Evolutionary conservation across 176 grass and related monocot genomes (phyloP), one percentile per base, ranked within the genome.

Genomic region (Secale cereale): DNA sequence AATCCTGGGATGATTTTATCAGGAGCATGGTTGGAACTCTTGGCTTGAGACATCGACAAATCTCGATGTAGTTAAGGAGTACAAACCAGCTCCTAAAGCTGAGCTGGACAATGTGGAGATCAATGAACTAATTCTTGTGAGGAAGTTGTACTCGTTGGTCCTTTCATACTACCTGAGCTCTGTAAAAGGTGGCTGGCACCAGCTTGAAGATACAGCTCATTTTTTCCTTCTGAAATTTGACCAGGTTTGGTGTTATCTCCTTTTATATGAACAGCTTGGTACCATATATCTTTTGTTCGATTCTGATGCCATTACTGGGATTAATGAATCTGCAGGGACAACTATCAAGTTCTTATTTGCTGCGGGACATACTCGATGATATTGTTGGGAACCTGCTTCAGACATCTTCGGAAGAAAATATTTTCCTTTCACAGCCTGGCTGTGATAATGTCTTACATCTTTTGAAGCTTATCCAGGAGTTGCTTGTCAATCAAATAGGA

Each of bases 111-210:
- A 80, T 85, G 52, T 78, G 87, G 79, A 90, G 48, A 80, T 70
- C 35, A 72, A 81, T 79, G 95, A 98, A 78, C 70, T 91, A 72
- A 87, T 90, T 78, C 92, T 98, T 35, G 85, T 84, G 78, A 94
- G 89, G 90, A 94, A 91, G 67, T 82, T 98, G 83, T 98, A 98
- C 81, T 90, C 91, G 0, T 76, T 94, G 57, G 89, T 93, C 71
- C 92, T 98, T 70, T 91, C 87, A 31, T 92, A 95, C 67, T 98
- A 87, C 87, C 66, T 98, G 69, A 93, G 85, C 76, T 95, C 91
- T 41, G 87, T 98, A 68, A 98, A 90, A 91, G 95, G 95, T 79
- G 95, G 95, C 56, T 98, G 95, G 95, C 92, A 91, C 66, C 95
- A 98, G 43, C 82, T 98, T 73, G 95, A 98, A 86, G 92, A 94